Conservation (phyloP, 2,329 filamentous ascomycete species). For the Grosmannia clavigera region DNA sequence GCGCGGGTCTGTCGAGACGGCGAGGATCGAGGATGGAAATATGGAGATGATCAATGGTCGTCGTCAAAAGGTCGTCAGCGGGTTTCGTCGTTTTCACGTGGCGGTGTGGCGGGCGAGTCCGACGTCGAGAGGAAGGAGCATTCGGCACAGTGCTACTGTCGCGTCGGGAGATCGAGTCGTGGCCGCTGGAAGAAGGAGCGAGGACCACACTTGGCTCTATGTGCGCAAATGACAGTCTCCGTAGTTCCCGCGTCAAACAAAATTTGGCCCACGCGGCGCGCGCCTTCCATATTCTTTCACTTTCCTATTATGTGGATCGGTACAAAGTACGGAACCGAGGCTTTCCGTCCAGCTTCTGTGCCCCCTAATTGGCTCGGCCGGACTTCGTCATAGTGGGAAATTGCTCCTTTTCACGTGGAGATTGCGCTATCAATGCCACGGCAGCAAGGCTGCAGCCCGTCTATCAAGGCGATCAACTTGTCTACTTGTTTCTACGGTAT, state of each 20-base stretch:
- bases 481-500: not conserved
- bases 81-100: not conserved
- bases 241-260: slow-evolving; percentile 16
- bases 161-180: not conserved
- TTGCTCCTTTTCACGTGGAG: not conserved
- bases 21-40: not conserved
- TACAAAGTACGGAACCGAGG: not conserved
- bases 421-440: not conserved
- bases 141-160: not conserved
- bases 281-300: slow-evolving; percentile 2
- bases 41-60: not conserved
- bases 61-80: not conserved
- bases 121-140: not conserved
- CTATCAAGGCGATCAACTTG: not conserved
- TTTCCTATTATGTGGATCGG: not conserved
- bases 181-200: not conserved
- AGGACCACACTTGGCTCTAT: not conserved
- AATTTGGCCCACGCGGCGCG: slow-evolving; percentile 13
- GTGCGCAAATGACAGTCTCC: not conserved
- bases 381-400: not conserved
- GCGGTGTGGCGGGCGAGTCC: not conserved
- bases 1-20: not conserved
- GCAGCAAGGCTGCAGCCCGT: no score
- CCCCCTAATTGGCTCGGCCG: not conserved
- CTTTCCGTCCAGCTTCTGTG: not conserved